Base-by-base conservation (phyloP, 208 protist species). In the Crithidia expoeki region DNA sequence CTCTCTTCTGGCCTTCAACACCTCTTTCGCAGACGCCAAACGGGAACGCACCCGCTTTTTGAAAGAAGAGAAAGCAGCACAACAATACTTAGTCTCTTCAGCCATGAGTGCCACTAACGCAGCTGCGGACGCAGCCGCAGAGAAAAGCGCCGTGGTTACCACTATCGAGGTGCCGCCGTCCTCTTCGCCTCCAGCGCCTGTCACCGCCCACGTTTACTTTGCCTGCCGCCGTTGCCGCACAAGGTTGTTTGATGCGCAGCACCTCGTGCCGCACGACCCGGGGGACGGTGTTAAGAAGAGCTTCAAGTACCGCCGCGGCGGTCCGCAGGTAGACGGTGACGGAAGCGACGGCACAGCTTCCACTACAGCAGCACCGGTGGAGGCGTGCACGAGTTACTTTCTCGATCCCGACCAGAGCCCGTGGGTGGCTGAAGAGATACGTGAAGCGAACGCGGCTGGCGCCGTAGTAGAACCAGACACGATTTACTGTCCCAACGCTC, bases 301-400 rank as follows among this genome's bases (percentile, higher is more conserved):
- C 4, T 94, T 94, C 33, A 65, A 68, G 44, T 63, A 68, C 10
- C 67, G 74, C 1, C 76, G 80, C 32, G 72, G 59, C 4, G 52
- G 25, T 11, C 33, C 58, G 51, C 34, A 50, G 17, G 30, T 69
- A 4, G 47, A 68, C n/a, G 17, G 69, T 17, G 70, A 73, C 12
- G 63, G 25, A 10, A 32, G 2, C 14, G 60, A 53, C 30, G 53
- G 19, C n/a, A 38, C 21, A 16, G 25, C 33, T n/a, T 28, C 44
- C 25, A 52, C 27, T 4, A 21, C 59, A 28, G 23, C 46, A 0
- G n/a, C 55, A 32, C n/a, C 57, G 0, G 25, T 33, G 36, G 64
- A 71, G 38, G 27, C 59, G 32, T 96, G 92, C 76, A 96, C 92
- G 23, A 93, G 87, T 59, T 87, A 86, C 75, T 96, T 96, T 55